Conservation (phyloP, 352 stramenopile species). For the Phytopythium helicoides region DNA sequence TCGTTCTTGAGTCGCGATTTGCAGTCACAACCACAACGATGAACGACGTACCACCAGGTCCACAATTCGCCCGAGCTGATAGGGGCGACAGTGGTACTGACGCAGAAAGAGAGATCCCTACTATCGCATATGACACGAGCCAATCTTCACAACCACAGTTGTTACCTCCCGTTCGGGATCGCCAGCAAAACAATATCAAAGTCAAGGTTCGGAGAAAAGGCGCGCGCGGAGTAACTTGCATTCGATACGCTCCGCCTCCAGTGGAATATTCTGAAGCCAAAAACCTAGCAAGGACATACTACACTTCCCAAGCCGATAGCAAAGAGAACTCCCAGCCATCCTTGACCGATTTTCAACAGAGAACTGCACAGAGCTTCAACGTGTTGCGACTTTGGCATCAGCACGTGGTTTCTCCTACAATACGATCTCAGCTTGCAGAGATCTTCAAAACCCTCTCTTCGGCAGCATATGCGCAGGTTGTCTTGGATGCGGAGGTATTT, state of each 20-base stretch:
- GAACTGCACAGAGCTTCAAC: conserved; percentile 33
- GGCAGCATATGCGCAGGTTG: conserved; percentile 11
- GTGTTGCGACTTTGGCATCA: conserved; percentile 23
- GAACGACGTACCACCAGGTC: too few relatives aligned
- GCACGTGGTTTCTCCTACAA: conserved; percentile 6
- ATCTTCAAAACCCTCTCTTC: conserved; percentile 7
- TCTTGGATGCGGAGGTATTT: neutral
- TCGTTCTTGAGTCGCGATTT: too few relatives aligned
- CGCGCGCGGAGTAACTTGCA: conserved; percentile 13
- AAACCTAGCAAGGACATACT: too few relatives aligned
- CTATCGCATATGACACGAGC: too few relatives aligned
- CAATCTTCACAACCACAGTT: too few relatives aligned
- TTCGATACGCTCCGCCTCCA: conserved; percentile 24
- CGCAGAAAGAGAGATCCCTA: too few relatives aligned
- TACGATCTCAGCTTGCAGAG: neutral
- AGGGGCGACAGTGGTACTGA: too few relatives aligned
- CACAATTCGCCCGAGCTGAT: too few relatives aligned
- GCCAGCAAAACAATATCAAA: neutral
- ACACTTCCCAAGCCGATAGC: too few relatives aligned
- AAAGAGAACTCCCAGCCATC: neutral
- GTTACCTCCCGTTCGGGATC: neutral
- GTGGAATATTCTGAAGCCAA: neutral
- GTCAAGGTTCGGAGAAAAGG: conserved; percentile 4
- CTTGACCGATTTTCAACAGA: conserved; percentile 7
- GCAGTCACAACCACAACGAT: too few relatives aligned